Conservation (phyloP, 2,329 filamentous ascomycete genomes). For the Claviceps arundinis region DNA sequence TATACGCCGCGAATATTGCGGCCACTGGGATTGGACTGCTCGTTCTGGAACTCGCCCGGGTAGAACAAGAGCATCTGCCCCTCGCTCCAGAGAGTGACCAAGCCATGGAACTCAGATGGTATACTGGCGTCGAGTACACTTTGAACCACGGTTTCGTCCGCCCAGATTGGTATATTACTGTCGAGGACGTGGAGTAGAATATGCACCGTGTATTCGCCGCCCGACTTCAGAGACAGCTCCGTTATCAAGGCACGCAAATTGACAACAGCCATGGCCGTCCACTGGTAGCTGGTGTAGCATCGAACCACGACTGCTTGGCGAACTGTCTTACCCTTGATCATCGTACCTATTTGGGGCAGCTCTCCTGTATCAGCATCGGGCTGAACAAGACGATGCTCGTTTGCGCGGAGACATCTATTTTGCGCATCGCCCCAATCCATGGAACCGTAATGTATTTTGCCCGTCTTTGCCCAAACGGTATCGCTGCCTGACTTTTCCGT, state of each 20-base stretch:
- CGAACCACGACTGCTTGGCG: constrained; percentile 68
- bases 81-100: constrained; percentile 77
- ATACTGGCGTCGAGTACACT: constrained; percentile 53
- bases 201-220: constrained; percentile 71
- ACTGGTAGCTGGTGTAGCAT: constrained; percentile 67
- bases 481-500: constrained; percentile 57
- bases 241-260: constrained; percentile 72
- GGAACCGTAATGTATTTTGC: constrained; percentile 41
- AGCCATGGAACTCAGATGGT: constrained; percentile 62
- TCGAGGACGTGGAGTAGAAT: constrained; percentile 80
- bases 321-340: constrained; percentile 24
- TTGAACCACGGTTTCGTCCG: constrained; percentile 61
- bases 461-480: constrained; percentile 39
- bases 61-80: constrained; percentile 73
- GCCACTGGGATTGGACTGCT: constrained; percentile 44
- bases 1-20: constrained; percentile 56
- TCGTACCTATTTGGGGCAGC: constrained; percentile 12
- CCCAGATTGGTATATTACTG: constrained; percentile 66
- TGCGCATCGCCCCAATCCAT: constrained; percentile 45
- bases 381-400: constrained; percentile 46
- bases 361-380: constrained; percentile 26
- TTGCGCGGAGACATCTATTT: constrained; percentile 40
- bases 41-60: constrained; percentile 53
- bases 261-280: constrained; percentile 63
- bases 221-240: constrained; percentile 63